phyloP scores from a whole-genome alignment of 345 rosid species.

The Carallia brachiata region DNA sequence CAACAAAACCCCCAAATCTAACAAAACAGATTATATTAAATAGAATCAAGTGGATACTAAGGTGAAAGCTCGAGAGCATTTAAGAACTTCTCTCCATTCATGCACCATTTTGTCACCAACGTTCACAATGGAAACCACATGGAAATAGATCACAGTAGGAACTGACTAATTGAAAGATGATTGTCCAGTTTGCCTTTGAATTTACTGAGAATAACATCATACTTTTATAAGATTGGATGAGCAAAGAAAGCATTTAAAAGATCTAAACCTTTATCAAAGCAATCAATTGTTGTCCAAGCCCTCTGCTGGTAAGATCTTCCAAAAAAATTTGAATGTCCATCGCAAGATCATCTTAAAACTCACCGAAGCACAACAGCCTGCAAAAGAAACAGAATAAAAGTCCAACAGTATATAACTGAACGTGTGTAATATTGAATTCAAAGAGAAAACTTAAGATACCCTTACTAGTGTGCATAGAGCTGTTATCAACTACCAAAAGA shows the following conservation, averaged over 20 bases:
- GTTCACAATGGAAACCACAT: too few relatives aligned
- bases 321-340: conserved; percentile 68
- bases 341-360: conserved; percentile 67
- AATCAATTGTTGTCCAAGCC: conserved; percentile 78
- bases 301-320: conserved; percentile 69
- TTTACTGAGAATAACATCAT: background rate
- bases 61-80: too few relatives aligned
- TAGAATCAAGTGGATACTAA: too few relatives aligned
- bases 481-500: too few relatives aligned
- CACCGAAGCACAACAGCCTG: conserved; percentile 92
- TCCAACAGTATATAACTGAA: background rate
- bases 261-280: conserved; percentile 67
- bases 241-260: background rate
- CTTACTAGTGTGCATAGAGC: too few relatives aligned
- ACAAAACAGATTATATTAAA: too few relatives aligned
- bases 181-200: too few relatives aligned
- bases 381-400: conserved; percentile 21
- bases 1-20: too few relatives aligned
- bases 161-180: too few relatives aligned
- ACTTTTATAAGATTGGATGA: background rate
- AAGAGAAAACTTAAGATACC: conserved; percentile 33
- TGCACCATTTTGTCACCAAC: too few relatives aligned
- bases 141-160: too few relatives aligned
- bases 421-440: conserved; percentile 11
- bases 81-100: too few relatives aligned